Evolutionary conservation across 179 eudicot genomes (phyloP).

Genomic region (Nepenthes alata): DNA sequence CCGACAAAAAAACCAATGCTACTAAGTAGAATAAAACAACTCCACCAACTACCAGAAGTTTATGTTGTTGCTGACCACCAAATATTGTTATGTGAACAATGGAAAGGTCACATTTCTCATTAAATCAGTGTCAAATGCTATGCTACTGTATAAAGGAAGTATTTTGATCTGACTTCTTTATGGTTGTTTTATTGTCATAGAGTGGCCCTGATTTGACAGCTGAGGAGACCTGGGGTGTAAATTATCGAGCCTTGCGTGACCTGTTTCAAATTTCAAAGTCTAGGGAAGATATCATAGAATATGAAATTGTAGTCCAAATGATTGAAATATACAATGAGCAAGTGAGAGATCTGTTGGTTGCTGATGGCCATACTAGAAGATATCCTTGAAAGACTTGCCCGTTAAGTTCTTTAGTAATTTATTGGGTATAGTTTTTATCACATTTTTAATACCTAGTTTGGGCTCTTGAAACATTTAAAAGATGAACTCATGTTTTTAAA

Average conservation of each 20-base stretch:
- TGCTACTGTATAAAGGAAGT: not conserved
- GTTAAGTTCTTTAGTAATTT: not conserved
- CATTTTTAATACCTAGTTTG: not conserved
- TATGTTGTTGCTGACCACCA: too few relatives aligned
- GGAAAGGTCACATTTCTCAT: too few relatives aligned
- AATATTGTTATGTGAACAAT: too few relatives aligned
- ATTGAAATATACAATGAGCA: conserved; percentile 95
- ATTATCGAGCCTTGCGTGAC: conserved; percentile 73
- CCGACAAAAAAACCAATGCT: too few relatives aligned
- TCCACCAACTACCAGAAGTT: too few relatives aligned
- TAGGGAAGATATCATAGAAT: conserved; percentile 49
- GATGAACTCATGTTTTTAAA: not conserved
- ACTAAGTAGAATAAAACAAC: too few relatives aligned
- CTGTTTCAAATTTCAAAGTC: conserved; percentile 62
- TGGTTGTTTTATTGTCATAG: conserved; percentile 22
- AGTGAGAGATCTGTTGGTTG: conserved; percentile 83
- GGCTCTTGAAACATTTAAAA: not conserved
- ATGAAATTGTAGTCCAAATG: conserved; percentile 88
- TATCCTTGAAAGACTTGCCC: conserved; percentile 44
- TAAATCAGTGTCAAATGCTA: not conserved
- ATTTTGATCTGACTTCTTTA: conserved; percentile 3
- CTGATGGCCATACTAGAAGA: conserved; percentile 75
- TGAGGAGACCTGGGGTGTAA: conserved; percentile 89
- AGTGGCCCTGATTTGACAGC: conserved; percentile 89
- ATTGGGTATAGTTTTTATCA: not conserved